These are phyloP conservation scores for Sarocladium oryzae DNA, from an alignment of 2,329 filamentous ascomycete species.

Conservation along the genomic window DNA sequence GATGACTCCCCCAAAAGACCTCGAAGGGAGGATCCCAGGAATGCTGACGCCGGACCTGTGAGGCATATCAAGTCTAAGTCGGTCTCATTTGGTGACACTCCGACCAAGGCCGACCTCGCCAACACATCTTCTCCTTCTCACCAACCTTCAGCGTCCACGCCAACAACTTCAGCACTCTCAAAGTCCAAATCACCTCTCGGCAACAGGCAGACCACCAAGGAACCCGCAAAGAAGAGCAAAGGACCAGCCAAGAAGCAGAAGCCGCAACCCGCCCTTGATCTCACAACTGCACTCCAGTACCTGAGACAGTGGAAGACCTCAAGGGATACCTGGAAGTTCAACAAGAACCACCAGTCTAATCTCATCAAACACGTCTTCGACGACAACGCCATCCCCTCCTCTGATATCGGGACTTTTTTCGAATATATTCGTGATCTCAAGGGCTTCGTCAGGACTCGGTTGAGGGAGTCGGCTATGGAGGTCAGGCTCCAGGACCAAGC, in stretches of 20 bases:
- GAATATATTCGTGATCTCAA: constrained; percentile 75
- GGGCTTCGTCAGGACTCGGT: constrained; percentile 63
- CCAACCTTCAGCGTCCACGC: constrained; percentile 16
- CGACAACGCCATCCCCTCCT: constrained; percentile 60
- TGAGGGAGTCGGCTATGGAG: constrained; percentile 60
- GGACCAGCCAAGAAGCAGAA: constrained; percentile 33
- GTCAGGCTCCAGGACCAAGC: constrained; percentile 52
- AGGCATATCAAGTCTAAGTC: constrained; percentile 33
- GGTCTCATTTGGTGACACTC: constrained; percentile 41
- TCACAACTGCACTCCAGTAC: constrained; percentile 66
- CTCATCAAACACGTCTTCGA: constrained; percentile 79
- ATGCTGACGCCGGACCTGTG: constrained; percentile 22
- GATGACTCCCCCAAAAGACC: constrained; percentile 27
- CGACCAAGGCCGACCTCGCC: constrained; percentile 25
- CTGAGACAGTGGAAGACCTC: constrained; percentile 67
- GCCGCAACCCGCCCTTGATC: constrained; percentile 32
- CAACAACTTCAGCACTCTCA: constrained; percentile 15
- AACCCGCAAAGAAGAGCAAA: constrained; percentile 28
- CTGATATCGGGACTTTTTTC: constrained; percentile 63
- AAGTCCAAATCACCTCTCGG: constrained; percentile 16
- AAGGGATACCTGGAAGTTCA: constrained; percentile 82
- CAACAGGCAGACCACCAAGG: constrained; percentile 22
- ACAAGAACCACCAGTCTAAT: constrained; percentile 84
- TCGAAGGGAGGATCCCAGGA: constrained; percentile 24
- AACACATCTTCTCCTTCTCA: constrained; percentile 10